Conservation (phyloP, 208 protist species). For the Wallacemonas sp. region DNA sequence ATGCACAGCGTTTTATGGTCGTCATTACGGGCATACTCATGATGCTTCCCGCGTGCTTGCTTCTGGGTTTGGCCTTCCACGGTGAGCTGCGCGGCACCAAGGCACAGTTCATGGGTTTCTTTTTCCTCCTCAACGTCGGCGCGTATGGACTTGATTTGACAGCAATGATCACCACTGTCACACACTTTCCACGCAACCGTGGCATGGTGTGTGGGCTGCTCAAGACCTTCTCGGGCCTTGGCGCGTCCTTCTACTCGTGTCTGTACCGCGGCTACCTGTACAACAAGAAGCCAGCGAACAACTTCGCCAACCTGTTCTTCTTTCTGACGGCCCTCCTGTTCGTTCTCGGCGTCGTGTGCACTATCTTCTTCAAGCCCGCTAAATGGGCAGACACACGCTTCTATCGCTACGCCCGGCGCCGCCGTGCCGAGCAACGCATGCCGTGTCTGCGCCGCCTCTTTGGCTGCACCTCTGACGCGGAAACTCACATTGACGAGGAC, state of each 20-base stretch:
- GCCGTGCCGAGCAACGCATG: neutral
- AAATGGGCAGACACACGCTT: conserved; percentile 15
- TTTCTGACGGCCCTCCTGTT: conserved; percentile 32
- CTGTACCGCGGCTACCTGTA: conserved; percentile 47
- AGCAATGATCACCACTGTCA: conserved; percentile 29
- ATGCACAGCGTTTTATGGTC: conserved; percentile 21
- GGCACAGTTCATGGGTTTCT: conserved; percentile 32
- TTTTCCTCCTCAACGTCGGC: conserved; percentile 40
- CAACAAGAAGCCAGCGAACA: neutral
- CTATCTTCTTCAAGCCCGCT: conserved; percentile 10
- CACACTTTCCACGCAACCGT: conserved; percentile 52
- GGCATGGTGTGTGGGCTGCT: conserved; percentile 45
- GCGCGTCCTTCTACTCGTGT: conserved; percentile 37
- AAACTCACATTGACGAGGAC: neutral
- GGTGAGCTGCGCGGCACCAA: conserved; percentile 24
- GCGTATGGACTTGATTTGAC: conserved; percentile 36
- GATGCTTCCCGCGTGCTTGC: conserved; percentile 15
- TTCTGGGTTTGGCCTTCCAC: conserved; percentile 40
- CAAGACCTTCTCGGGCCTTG: conserved; percentile 51
- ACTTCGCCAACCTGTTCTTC: conserved; percentile 33
- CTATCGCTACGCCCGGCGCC: neutral
- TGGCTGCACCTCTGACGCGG: neutral
- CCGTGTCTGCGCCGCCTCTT: neutral
- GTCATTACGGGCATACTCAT: conserved; percentile 13
- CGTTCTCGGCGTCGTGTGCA: conserved; percentile 23